Base-by-base conservation (phyloP, 768 basidiomycete genomes). In the Sutorius australiensis region DNA sequence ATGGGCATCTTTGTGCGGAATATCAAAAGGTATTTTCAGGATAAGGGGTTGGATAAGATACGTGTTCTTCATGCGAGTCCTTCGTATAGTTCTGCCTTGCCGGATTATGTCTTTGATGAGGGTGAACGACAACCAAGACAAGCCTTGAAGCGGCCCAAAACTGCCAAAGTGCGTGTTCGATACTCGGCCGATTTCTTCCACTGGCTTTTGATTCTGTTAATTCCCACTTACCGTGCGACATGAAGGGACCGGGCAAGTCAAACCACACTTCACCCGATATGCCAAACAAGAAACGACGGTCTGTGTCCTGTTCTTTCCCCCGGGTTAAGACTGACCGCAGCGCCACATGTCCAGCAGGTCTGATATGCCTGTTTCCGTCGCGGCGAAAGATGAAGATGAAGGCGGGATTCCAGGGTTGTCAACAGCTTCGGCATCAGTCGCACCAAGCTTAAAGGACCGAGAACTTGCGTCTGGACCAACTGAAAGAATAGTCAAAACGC, bases 1-100 rank as follows among this genome's bases (percentile, higher is more conserved):
- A 99, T 99, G 97, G 93, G 94, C 19, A 89, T 99, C 55, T 81
- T 91, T 45, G 87, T 99, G 28, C 85, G 92, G 45, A 88, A 98
- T 67, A 92, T 98, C 66, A 97, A 84, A 78, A 86, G 84, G 95
- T 93, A 63, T 64, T 60, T 60, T 61, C 52, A 44, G 51, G 58
- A 44, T 13, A 46, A 53, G 53, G 46, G 38, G 42, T 58, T 45
- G 28, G 19, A 27, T 46, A 12, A 19, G 36, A 55, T 48, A 9
- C 19, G 50, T 50, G 50, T 59, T 54, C 62, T 60, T 66, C 61
- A 66, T 60, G 45, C 55, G 57, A 46, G 59, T 55, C 48, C 54
- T 51, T 27, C 39, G 36, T 34, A 16, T 61, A 93, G 92, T 60
- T 78, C 88, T 48, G 75, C 75, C 2, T 75, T 95, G 28, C 92